A percentile compares a stretch with the other conserved stretches of the same genome.
Evolutionary conservation across 768 basidiomycete genomes (phyloP).

Genomic region (Auricularia sp.): DNA sequence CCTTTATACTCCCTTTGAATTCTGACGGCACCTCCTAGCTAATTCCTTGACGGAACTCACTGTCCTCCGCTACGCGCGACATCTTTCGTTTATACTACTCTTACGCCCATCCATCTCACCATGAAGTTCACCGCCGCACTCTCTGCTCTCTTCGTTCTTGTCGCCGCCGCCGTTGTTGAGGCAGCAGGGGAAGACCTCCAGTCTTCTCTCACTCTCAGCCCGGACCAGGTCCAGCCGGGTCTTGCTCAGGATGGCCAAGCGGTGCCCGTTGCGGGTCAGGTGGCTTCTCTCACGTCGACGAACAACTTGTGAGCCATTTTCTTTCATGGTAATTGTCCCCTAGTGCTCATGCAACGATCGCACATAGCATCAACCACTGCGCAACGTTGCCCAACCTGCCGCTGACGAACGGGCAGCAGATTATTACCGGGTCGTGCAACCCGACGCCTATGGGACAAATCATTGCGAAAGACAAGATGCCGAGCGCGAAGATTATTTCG

Average conservation of each 20-base stretch:
- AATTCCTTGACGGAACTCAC: neutral
- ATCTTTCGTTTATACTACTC: neutral
- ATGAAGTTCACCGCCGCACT: neutral
- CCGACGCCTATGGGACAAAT: conserved; percentile 48
- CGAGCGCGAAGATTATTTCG: conserved; percentile 36
- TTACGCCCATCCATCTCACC: neutral
- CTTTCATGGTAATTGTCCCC: neutral
- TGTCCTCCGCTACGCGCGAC: neutral
- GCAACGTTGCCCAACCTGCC: conserved; percentile 32
- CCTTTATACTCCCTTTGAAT: neutral
- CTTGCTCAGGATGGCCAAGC: conserved; percentile 42
- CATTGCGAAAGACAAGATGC: conserved; percentile 35
- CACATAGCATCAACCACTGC: conserved; percentile 38
- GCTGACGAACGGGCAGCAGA: conserved; percentile 46
- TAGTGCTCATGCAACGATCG: neutral
- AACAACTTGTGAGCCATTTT: conserved; percentile 39
- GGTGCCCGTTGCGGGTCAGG: conserved; percentile 36
- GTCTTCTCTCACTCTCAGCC: neutral
- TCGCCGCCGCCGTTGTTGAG: neutral
- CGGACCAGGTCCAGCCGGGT: conserved; percentile 15
- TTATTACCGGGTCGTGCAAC: conserved; percentile 48
- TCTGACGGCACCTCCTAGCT: neutral
- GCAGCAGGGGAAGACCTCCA: neutral
- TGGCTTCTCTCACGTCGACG: conserved; percentile 39
- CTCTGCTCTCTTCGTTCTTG: neutral